Evolutionary conservation across 176 grass and related monocot genomes (phyloP).

Genomic region (Ensete glaucum): DNA sequence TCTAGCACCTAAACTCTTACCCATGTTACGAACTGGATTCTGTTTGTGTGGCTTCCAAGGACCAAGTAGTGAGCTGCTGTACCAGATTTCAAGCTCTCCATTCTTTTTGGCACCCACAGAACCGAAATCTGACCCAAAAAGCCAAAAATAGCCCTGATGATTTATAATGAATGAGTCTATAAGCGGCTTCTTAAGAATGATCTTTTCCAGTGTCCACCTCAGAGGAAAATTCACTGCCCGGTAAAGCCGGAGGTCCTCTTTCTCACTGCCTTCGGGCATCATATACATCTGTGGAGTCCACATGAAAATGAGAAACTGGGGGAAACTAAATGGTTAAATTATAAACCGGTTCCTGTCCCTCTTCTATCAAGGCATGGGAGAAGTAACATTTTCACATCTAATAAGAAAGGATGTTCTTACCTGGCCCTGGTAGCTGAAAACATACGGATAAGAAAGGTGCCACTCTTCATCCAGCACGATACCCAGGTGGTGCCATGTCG

Average conservation of each 20-base stretch:
- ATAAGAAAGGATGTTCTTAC: conserved; percentile 22
- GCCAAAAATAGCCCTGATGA: conserved; percentile 49
- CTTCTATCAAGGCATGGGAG: too few species aligned
- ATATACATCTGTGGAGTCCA: conserved; percentile 47
- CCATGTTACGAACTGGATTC: conserved; percentile 35
- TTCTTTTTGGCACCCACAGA: conserved; percentile 43
- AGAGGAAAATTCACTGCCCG: conserved; percentile 57
- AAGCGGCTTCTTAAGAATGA: conserved; percentile 70
- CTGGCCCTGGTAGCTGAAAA: conserved; percentile 52
- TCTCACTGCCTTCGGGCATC: conserved; percentile 88
- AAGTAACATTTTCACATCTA: too few species aligned
- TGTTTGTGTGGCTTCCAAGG: conserved; percentile 69
- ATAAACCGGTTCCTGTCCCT: too few species aligned
- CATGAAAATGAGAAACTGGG: not conserved
- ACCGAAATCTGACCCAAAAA: conserved; percentile 78
- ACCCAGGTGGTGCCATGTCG: conserved; percentile 66
- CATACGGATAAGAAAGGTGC: conserved; percentile 86
- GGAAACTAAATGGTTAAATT: too few species aligned
- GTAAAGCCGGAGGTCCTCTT: conserved; percentile 61
- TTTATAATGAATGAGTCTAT: conserved; percentile 72
- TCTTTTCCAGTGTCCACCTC: conserved; percentile 59
- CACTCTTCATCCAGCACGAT: conserved; percentile 77
- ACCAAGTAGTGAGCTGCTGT: conserved; percentile 57
- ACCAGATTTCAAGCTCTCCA: conserved; percentile 56
- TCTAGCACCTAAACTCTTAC: conserved; percentile 44